These are phyloP conservation scores for Sphagnum fallax DNA, from an alignment of 228 moss, liverwort and hornwort species.

Conservation along the genomic window DNA sequence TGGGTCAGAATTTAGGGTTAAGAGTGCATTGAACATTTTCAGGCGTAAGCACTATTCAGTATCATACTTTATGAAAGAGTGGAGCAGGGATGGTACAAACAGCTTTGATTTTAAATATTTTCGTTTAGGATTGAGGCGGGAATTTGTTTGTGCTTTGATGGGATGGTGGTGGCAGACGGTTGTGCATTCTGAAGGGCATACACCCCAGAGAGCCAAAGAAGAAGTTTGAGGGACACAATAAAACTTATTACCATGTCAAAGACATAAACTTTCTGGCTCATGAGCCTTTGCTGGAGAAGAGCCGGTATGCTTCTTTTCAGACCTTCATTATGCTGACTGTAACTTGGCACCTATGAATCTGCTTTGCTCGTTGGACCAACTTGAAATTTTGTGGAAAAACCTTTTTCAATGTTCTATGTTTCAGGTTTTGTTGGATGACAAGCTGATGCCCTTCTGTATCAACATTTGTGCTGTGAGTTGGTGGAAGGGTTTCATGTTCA, in stretches of 20 bases:
- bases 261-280: conserved; percentile 82
- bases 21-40: not conserved
- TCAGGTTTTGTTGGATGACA: no score
- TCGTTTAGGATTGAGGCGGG: not conserved
- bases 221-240: conserved; percentile 92
- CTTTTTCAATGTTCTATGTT: no score
- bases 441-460: no score
- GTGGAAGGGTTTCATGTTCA: no score
- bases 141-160: no score
- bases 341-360: not conserved
- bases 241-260: conserved; percentile 94
- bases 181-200: conserved; percentile 93
- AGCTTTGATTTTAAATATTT: no score
- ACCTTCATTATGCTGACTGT: not conserved
- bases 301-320: conserved; percentile 19
- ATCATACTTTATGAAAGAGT: not conserved
- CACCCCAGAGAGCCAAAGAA: conserved; percentile 95
- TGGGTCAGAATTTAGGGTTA: not conserved
- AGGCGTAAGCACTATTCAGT: not conserved
- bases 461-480: no score
- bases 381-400: not conserved
- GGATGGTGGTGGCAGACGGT: conserved; percentile 20
- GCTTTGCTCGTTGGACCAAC: not conserved
- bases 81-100: no score
- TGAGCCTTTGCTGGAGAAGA: conserved; percentile 72